These are phyloP conservation scores for Agaricales sp. DNA, from an alignment of 1,284 basidiomycete species.

Conservation along the genomic window DNA sequence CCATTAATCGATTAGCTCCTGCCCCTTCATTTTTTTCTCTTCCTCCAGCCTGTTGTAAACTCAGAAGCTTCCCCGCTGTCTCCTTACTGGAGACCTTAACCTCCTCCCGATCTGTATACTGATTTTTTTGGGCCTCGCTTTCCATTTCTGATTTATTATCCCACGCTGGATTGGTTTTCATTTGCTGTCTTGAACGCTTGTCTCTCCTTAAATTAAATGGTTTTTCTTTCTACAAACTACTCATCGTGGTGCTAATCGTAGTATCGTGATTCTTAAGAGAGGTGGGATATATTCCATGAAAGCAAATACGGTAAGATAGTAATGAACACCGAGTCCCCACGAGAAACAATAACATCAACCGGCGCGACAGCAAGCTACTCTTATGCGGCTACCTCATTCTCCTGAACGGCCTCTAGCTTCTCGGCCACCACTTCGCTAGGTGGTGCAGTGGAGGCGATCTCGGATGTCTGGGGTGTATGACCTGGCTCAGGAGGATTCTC, in stretches of 20 bases:
- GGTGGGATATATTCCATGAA: not conserved
- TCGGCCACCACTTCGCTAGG: constrained; percentile 28
- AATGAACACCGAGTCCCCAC: not conserved
- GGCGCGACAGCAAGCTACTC: not conserved
- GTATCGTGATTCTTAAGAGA: no score
- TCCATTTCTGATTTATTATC: not conserved
- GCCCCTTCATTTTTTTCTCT: not conserved
- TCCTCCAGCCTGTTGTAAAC: constrained; percentile 3
- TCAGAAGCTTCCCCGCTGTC: constrained; percentile 1
- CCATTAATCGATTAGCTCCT: not conserved
- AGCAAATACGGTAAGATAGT: not conserved
- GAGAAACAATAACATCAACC: no score
- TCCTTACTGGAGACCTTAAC: constrained; percentile 5
- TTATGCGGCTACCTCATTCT: not conserved
- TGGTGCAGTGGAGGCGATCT: constrained; percentile 15
- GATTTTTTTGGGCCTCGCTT: not conserved
- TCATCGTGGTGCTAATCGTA: no score
- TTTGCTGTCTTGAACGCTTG: not conserved
- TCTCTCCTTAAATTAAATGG: no score
- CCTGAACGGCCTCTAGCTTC: constrained; percentile 26
- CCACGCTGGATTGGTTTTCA: not conserved
- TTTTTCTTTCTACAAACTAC: no score
- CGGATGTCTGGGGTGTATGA: constrained; percentile 18
- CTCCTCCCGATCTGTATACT: not conserved
- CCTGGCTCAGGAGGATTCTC: constrained; percentile 35